Evolutionary conservation across 495 filamentous ascomycete genomes (phyloP).

Genomic region (Penicillium coprophilum): DNA sequence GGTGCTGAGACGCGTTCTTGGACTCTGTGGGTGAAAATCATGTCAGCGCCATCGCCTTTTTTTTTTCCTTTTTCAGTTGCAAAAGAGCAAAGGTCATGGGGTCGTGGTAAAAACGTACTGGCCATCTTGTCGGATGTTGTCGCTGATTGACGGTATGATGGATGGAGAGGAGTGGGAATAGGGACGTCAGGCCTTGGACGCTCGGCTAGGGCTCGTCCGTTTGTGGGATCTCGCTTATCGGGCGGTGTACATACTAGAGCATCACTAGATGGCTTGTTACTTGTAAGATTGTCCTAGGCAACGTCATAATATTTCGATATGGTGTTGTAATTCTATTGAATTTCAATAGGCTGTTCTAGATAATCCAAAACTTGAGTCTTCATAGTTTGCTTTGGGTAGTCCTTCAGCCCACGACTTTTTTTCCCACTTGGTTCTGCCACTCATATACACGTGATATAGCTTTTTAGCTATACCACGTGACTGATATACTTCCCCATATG

Average conservation of each 20-base stretch:
- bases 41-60: conserved; percentile 28
- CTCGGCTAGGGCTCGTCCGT: conserved; percentile 44
- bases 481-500: background rate
- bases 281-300: background rate
- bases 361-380: background rate
- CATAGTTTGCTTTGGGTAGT: background rate
- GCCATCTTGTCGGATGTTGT: conserved; percentile 54
- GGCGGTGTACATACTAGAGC: conserved; percentile 30
- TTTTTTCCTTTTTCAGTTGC: conserved; percentile 6
- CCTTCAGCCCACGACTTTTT: background rate
- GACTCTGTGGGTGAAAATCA: conserved; percentile 64
- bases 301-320: conserved; percentile 3
- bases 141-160: conserved; percentile 38
- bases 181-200: conserved; percentile 28
- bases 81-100: conserved; percentile 6
- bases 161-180: conserved; percentile 30
- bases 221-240: conserved; percentile 53
- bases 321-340: background rate
- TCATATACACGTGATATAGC: conserved; percentile 2
- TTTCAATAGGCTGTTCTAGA: background rate
- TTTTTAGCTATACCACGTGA: conserved; percentile 4
- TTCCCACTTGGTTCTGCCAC: conserved; percentile 4
- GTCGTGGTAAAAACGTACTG: conserved; percentile 39
- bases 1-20: conserved; percentile 99
- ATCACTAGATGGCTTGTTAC: background rate